A percentile compares a stretch with the other conserved stretches of the same genome.
phyloP scores from a whole-genome alignment of 495 filamentous ascomycete genomes.

The Penicillium ucsense region DNA sequence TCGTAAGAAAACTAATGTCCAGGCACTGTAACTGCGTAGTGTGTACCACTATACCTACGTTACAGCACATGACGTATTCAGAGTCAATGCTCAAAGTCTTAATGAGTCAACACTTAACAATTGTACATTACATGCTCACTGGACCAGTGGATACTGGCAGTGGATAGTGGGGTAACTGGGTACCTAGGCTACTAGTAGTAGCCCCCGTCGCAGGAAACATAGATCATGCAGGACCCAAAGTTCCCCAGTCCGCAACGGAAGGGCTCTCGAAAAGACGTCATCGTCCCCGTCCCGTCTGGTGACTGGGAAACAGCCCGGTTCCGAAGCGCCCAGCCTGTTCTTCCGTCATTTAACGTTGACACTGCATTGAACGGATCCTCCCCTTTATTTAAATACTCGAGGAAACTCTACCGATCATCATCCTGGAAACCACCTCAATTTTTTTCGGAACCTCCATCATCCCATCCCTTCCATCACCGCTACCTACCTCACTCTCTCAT shows the following conservation, averaged over 20 bases:
- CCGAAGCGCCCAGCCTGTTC: neutral
- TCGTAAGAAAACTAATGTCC: too few relatives aligned
- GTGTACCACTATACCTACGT: too few relatives aligned
- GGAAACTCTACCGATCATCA: neutral
- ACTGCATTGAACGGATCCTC: neutral
- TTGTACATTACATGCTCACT: too few relatives aligned
- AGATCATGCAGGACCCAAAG: neutral
- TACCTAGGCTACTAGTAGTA: too few relatives aligned
- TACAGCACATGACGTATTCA: too few relatives aligned
- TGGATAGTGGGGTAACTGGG: too few relatives aligned
- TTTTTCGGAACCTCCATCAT: neutral
- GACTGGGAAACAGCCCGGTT: neutral
- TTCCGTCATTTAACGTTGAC: neutral
- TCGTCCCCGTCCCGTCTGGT: neutral
- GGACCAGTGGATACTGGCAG: too few relatives aligned
- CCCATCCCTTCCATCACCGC: neutral
- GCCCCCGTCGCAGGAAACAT: too few relatives aligned
- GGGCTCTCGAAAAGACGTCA: slow-evolving; percentile 12
- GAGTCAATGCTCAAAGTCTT: too few relatives aligned
- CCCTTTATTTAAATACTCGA: slow-evolving; percentile 4
- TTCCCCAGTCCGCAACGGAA: neutral
- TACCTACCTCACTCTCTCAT: neutral
- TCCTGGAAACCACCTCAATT: neutral
- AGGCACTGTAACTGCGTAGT: too few relatives aligned
- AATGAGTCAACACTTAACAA: too few relatives aligned